Conservation (phyloP, 805 yeast genomes). For the Myxozyma geophila region DNA sequence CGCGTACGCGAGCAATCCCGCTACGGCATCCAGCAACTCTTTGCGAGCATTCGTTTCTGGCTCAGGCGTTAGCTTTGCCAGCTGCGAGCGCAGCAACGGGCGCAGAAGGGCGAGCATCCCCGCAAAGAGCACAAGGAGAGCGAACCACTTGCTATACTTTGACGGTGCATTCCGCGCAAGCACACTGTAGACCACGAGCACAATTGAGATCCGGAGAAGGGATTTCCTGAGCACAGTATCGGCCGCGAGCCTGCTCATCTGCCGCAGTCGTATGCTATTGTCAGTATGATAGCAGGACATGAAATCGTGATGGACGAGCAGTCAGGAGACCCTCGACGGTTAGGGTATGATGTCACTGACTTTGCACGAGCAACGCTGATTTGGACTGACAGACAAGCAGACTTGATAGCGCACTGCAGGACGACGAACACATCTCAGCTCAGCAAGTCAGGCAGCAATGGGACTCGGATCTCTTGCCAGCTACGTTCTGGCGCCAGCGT, state of each 20-base stretch:
- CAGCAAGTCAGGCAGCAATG: neutral
- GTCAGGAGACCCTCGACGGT: neutral
- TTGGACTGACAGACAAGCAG: no score
- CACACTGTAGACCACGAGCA: slow-evolving; percentile 15
- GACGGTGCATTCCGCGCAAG: slow-evolving; percentile 21
- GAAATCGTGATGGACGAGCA: no score
- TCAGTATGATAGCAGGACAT: neutral
- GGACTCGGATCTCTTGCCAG: slow-evolving; percentile 4
- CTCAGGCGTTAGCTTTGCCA: slow-evolving; percentile 13
- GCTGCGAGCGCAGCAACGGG: slow-evolving; percentile 10
- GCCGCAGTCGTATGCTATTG: neutral
- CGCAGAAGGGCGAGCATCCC: slow-evolving; percentile 23
- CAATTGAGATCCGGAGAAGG: slow-evolving; percentile 13
- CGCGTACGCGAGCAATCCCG: slow-evolving; percentile 38
- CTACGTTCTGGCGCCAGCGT: slow-evolving; percentile 18
- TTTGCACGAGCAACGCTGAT: no score
- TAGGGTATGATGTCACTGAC: neutral
- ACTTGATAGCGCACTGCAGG: no score
- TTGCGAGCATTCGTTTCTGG: slow-evolving; percentile 28
- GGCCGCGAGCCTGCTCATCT: slow-evolving; percentile 7
- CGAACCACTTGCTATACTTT: slow-evolving; percentile 20
- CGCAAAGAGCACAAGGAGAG: slow-evolving; percentile 14
- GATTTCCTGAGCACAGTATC: slow-evolving; percentile 1
- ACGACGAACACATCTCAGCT: no score
- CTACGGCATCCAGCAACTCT: slow-evolving; percentile 35